A percentile compares a stretch with the other conserved stretches of the same genome.
phyloP scores from a whole-genome alignment of 1,139 yeast genomes.

The Saccharomycopsis hybrid region DNA sequence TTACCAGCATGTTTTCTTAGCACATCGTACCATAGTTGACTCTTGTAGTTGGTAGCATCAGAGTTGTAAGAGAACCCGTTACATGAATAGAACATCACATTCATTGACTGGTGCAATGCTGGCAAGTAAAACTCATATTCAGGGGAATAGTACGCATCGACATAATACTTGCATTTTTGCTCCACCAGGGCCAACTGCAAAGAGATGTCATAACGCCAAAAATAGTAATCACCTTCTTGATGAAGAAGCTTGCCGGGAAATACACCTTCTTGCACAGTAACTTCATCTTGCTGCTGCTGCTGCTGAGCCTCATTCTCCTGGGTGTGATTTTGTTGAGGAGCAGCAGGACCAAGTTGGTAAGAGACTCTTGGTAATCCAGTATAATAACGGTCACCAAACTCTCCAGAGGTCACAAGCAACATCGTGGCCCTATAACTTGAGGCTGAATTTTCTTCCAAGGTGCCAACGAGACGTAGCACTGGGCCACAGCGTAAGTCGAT shows the following conservation, averaged over 20 bases:
- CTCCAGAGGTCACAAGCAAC: conserved; percentile 46
- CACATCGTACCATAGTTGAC: conserved; percentile 70
- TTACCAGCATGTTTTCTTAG: conserved; percentile 50
- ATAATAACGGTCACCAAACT: conserved; percentile 25
- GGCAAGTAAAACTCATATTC: conserved; percentile 50
- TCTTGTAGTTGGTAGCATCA: conserved; percentile 49
- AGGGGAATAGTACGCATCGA: conserved; percentile 38
- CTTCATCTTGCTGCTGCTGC: background rate
- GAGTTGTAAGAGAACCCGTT: conserved; percentile 70
- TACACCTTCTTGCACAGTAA: conserved; percentile 10
- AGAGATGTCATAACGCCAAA: conserved; percentile 49
- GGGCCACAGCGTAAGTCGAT: conserved; percentile 60
- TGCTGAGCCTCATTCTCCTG: no score
- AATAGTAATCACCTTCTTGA: conserved; percentile 39
- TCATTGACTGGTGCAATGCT: conserved; percentile 51
- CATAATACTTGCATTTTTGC: conserved; percentile 45
- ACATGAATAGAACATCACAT: conserved; percentile 64
- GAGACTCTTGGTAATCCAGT: conserved; percentile 32
- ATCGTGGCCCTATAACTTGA: conserved; percentile 50
- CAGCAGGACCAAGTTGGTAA: conserved; percentile 37
- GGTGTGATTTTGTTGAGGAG: background rate
- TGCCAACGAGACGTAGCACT: conserved; percentile 50
- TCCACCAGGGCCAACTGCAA: conserved; percentile 37
- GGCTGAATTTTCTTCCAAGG: conserved; percentile 33
- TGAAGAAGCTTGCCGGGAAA: conserved; percentile 27